These are phyloP conservation scores for Xylariaceae sp. DNA, from an alignment of 2,329 filamentous ascomycete genomes.

Conservation along the genomic window DNA sequence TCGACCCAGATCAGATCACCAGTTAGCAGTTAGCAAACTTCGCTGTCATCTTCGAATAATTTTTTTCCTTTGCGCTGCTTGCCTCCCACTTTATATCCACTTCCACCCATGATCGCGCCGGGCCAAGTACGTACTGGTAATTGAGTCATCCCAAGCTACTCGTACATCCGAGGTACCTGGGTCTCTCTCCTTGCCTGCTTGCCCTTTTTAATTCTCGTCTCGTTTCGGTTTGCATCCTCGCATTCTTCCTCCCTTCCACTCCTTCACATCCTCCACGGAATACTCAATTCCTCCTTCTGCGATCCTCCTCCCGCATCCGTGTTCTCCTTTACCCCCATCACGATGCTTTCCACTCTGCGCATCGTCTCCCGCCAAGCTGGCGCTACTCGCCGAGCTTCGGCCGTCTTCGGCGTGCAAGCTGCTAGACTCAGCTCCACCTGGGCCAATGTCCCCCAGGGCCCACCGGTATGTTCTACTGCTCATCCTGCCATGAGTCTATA, in stretches of 20 bases:
- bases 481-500: constrained; percentile 10
- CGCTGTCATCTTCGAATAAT: background rate
- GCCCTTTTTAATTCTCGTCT: background rate
- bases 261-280: background rate
- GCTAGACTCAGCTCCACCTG: constrained; percentile 69
- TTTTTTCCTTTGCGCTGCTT: background rate
- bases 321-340: constrained; percentile 24
- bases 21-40: background rate
- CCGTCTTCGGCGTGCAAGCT: constrained; percentile 37
- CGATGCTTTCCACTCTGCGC: constrained; percentile 54
- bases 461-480: constrained; percentile 61
- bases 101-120: background rate
- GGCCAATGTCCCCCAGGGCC: constrained; percentile 87
- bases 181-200: background rate
- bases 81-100: background rate
- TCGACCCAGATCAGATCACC: background rate
- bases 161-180: background rate
- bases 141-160: background rate
- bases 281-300: background rate
- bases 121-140: background rate
- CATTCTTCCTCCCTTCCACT: background rate
- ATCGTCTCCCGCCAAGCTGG: constrained; percentile 45
- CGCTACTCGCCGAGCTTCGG: constrained; percentile 35
- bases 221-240: background rate
- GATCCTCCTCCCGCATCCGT: background rate